Conservation (phyloP, 768 basidiomycete species). For the Termitomyces sp. region DNA sequence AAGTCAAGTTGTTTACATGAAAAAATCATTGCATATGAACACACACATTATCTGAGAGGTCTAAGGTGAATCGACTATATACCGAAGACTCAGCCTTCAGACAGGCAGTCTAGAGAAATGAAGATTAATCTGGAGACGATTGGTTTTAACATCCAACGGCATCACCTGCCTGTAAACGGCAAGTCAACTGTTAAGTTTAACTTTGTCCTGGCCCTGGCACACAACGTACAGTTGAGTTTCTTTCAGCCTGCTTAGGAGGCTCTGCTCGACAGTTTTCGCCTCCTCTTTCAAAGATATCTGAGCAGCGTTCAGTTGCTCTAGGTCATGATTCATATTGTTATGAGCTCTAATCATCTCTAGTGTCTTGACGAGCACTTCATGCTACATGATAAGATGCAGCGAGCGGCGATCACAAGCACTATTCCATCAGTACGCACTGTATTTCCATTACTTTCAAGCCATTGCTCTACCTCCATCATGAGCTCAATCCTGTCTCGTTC, state of each 20-base stretch:
- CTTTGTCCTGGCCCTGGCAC: background rate
- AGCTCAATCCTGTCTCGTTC: background rate
- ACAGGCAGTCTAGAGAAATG: background rate
- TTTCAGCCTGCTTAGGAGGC: background rate
- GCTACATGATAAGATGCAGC: background rate
- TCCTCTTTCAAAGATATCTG: background rate
- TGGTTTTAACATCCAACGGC: background rate
- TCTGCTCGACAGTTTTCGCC: background rate
- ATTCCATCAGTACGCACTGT: background rate
- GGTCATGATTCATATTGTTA: background rate
- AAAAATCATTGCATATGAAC: background rate
- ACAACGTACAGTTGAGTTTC: background rate
- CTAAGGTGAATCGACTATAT: background rate
- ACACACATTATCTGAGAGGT: background rate
- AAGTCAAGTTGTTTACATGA: background rate
- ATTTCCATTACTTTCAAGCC: background rate
- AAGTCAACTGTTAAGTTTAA: background rate
- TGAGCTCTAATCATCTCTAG: background rate
- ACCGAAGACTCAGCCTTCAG: background rate
- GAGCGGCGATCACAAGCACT: background rate
- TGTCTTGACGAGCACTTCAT: constrained; percentile 1
- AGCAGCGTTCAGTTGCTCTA: background rate
- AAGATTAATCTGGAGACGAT: background rate
- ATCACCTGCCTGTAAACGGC: background rate
- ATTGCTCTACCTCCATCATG: constrained; percentile 3